Evolutionary conservation across 768 basidiomycete genomes (phyloP), one percentile per base, ranked within the genome.

Genomic region (Amanita pseudoporphyria): DNA sequence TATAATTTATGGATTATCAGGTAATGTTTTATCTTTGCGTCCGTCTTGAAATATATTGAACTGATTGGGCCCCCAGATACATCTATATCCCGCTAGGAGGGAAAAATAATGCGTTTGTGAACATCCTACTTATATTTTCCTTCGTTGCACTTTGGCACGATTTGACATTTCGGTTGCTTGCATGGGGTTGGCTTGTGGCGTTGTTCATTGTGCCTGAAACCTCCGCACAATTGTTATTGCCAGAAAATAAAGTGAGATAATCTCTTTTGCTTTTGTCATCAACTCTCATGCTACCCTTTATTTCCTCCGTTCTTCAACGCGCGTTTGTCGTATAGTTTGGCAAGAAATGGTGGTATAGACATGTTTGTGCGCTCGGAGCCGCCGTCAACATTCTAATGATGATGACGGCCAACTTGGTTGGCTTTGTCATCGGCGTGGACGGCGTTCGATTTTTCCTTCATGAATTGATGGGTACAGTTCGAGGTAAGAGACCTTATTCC

Each of bases 91-190:
- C 96, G 0, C 70, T 98, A 13, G 95, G 93, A 13, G 96, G 94
- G 2, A 62, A 76, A 5, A 63, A 67, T 21, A 68, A 68, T 49
- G 55, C 66, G 12, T 57, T 82, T 5, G 43, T 85, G 19, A 84
- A 94, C 36, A 87, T 80, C 0, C 53, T 83, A 9, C 66, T 95
- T 35, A 79, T 95, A 16, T 98, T 97, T 71, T 87, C 95, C 0
- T 98, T 99, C 58, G 94, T 97, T 19, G 95, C 96, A 0, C 68
- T 99, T 16, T 99, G 95, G 95, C 96, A 99, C 57, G 96, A 97
- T 60, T 72, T 97, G 1, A 87, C 87, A 0, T 83, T 95, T 63
- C 74, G 74, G 21, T 74, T 98, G 4, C 72, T 99, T 1, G 82
- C 90, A 2, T 99, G 94, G 94, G 95, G 96, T 2, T 98, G 96